These are phyloP conservation scores for Crithidia acanthocephali DNA, from an alignment of 208 protist species.

Conservation along the genomic window DNA sequence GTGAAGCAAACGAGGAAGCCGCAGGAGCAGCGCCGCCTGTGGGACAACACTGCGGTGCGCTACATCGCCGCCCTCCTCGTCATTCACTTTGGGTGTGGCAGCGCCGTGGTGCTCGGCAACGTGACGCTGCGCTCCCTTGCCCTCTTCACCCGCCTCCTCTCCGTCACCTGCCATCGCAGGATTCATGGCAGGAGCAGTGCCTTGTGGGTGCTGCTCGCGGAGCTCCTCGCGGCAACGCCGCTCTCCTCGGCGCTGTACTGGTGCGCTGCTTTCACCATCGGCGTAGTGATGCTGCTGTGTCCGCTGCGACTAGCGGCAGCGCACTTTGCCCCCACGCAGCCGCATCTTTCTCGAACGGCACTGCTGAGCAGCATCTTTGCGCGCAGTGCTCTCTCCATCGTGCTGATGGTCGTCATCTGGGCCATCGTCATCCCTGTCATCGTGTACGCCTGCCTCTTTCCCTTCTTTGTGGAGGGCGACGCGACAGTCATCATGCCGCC, in stretches of 20 bases:
- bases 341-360: constrained; percentile 10
- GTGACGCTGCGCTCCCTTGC: constrained; percentile 5
- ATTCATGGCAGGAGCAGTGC: background rate
- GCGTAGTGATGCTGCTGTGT: background rate
- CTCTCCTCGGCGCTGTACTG: constrained; percentile 6
- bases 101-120: constrained; percentile 18
- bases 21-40: background rate
- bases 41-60: constrained; percentile 1
- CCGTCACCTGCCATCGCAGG: background rate
- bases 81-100: constrained; percentile 6
- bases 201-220: background rate
- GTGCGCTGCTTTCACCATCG: background rate
- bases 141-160: background rate
- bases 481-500: constrained; percentile 18
- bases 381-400: constrained; percentile 12
- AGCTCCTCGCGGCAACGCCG: background rate
- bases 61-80: constrained; percentile 8
- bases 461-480: constrained; percentile 29
- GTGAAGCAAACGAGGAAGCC: background rate
- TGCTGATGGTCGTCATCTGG: constrained; percentile 17
- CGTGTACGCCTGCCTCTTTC: constrained; percentile 27
- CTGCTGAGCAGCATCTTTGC: constrained; percentile 20
- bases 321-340: background rate
- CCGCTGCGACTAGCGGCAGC: constrained; percentile 5
- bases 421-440: constrained; percentile 14